Conservation (phyloP, 768 basidiomycete genomes). For the Boletus rufocinnamomeus region DNA sequence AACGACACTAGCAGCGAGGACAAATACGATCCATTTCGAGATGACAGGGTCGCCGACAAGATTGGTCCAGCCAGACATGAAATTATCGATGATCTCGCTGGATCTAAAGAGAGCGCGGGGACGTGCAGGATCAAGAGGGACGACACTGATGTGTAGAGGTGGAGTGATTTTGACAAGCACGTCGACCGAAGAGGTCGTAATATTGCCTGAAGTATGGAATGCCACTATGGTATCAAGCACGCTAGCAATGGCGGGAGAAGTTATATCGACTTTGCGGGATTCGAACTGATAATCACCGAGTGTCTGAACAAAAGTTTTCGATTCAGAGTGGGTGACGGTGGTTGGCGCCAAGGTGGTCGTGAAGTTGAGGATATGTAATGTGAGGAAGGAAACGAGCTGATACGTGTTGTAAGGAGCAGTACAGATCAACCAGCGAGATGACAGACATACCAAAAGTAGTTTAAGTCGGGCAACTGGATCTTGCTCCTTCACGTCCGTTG, state of each 20-base stretch:
- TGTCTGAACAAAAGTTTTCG: slow-evolving; percentile 16
- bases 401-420: slow-evolving; percentile 1
- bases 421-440: background rate
- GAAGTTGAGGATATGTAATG: slow-evolving; percentile 89
- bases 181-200: slow-evolving; percentile 33
- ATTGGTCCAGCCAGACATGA: slow-evolving; percentile 87
- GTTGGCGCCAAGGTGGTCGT: slow-evolving; percentile 83
- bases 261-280: slow-evolving; percentile 67
- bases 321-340: slow-evolving; percentile 48
- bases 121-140: slow-evolving; percentile 36
- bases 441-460: slow-evolving; percentile 67
- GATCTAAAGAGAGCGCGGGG: slow-evolving; percentile 38
- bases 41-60: slow-evolving; percentile 94
- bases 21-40: slow-evolving; percentile 91
- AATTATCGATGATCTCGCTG: slow-evolving; percentile 69
- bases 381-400: slow-evolving; percentile 87
- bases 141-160: slow-evolving; percentile 56
- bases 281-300: slow-evolving; percentile 22
- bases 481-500: slow-evolving; percentile 52
- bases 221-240: slow-evolving; percentile 60
- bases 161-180: slow-evolving; percentile 64
- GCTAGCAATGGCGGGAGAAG: slow-evolving; percentile 56
- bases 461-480: slow-evolving; percentile 89
- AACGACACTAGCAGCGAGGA: slow-evolving; percentile 81
- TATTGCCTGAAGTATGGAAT: slow-evolving; percentile 21